phyloP scores from a whole-genome alignment of 169 alveolate species.

The Cryptosporidium meleagridis region DNA sequence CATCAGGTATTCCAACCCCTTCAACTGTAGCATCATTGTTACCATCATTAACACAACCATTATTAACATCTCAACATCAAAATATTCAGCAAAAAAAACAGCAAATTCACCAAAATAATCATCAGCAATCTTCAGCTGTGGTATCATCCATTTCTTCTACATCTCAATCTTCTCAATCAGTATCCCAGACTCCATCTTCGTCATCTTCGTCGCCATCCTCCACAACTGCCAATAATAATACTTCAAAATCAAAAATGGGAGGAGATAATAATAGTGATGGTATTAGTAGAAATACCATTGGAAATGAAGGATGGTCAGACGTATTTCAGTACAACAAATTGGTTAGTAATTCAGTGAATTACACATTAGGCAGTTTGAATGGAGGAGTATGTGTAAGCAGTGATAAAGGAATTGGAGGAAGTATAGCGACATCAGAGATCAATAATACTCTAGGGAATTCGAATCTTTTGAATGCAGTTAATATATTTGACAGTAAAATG shows the following conservation, averaged over 20 bases:
- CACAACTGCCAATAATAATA: too few relatives aligned
- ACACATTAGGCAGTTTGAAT: not conserved
- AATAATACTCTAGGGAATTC: not conserved
- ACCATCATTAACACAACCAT: not conserved
- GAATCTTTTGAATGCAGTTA: conserved; percentile 28
- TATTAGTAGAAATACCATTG: not conserved
- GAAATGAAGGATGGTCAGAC: conserved; percentile 27
- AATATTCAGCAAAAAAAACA: not conserved
- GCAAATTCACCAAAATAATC: not conserved
- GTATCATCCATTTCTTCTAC: not conserved
- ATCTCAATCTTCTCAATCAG: not conserved
- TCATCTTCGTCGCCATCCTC: not conserved
- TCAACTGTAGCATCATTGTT: not conserved
- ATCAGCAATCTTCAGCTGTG: not conserved
- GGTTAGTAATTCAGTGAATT: conserved; percentile 17
- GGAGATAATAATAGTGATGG: not conserved
- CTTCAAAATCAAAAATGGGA: not conserved
- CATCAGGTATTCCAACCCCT: not conserved
- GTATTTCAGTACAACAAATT: conserved; percentile 44
- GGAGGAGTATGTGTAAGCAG: not conserved
- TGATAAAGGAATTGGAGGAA: not conserved
- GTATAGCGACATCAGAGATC: not conserved
- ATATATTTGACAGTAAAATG: not conserved
- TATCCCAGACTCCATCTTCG: not conserved
- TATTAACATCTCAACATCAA: not conserved